Base-by-base conservation (phyloP, 1,284 basidiomycete genomes). In the Trametes hirsuta region DNA sequence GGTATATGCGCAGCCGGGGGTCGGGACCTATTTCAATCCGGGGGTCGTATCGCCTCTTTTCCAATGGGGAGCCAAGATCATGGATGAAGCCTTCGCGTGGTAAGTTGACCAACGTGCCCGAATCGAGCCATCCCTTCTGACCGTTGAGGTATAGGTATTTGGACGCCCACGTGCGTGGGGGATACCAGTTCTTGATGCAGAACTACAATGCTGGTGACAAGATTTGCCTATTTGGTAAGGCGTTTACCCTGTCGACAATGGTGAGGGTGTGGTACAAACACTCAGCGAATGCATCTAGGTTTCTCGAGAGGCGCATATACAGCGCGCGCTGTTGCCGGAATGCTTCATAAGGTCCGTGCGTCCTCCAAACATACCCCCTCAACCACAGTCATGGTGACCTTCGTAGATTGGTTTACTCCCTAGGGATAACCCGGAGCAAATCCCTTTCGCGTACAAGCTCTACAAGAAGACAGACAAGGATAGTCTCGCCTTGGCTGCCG, bases 111-210 rank as follows among this genome's bases (percentile, higher is more conserved):
- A 48, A 45, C 34, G 22, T 18, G 30, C 14, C 34, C 30, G 8
- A 30, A 30, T 30, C 30, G 30, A 6, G 46, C 42, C 22, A 21
- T n/a, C 8, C n/a, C 41, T 15, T 34, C 8, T 21, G 30, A 25
- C 15, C 37, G 18, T 18, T 35, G 21, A 12, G 14, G 8, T 41
- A 10, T 62, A 74, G 71, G 75, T 80, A 83, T 63, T 70, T 84
- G 8, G 76, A 81, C 59, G 74, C 75, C 10, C 83, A 86, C 69
- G 80, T 85, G 58, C 82, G 80, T 75, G 84, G 77, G 47, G 86
- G 86, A 0, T 88, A 88, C 67, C 75, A 79, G 55, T 90, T 87
- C 66, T 71, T 90, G 42, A 86, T 87, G 83, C 80, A 87, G 68
- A 87, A 84, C 66, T 85, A 82, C 63, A 69, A 72, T 15, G 68